Conservation (phyloP, 2,329 filamentous ascomycete genomes). For the Didymella lethalis region DNA sequence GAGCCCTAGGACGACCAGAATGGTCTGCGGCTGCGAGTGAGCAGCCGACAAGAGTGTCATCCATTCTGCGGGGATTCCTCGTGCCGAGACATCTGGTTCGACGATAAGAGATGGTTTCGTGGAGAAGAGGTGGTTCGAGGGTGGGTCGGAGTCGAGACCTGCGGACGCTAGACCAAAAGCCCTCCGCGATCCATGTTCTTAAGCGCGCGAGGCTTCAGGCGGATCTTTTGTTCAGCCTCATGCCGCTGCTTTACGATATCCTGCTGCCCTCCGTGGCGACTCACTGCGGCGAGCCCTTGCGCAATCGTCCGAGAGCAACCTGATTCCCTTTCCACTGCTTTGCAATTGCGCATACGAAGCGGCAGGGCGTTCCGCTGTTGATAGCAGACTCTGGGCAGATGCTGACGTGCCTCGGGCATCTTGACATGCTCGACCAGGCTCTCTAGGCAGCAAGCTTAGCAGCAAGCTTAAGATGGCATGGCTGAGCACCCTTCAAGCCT, state of each 20-base stretch:
- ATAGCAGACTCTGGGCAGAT: neutral
- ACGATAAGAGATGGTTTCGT: conserved; percentile 1
- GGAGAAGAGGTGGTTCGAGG: conserved; percentile 7
- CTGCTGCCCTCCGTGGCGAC: neutral
- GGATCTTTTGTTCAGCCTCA: conserved; percentile 13
- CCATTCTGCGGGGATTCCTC: conserved; percentile 3
- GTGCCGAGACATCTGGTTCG: conserved; percentile 8
- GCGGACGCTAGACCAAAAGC: conserved; percentile 5
- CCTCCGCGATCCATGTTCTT: neutral
- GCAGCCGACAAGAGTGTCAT: conserved; percentile 1
- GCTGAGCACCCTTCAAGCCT: conserved; percentile 7
- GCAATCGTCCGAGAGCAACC: neutral
- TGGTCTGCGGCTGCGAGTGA: neutral
- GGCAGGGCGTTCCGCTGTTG: neutral
- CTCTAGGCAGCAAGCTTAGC: neutral
- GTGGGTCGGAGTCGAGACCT: conserved; percentile 4
- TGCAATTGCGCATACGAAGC: neutral
- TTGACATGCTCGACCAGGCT: conserved; percentile 1
- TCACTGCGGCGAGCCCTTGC: neutral
- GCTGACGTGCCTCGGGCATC: conserved; percentile 3
- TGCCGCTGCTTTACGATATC: conserved; percentile 6
- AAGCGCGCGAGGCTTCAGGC: conserved; percentile 10
- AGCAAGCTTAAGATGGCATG: conserved; percentile 1
- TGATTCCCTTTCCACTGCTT: neutral
- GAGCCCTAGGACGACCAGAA: conserved; percentile 6